A percentile compares a stretch with the other conserved stretches of the same genome.
Conservation (phyloP, 176 grass and related monocot genomes). For the Hordeum marinum region DNA sequence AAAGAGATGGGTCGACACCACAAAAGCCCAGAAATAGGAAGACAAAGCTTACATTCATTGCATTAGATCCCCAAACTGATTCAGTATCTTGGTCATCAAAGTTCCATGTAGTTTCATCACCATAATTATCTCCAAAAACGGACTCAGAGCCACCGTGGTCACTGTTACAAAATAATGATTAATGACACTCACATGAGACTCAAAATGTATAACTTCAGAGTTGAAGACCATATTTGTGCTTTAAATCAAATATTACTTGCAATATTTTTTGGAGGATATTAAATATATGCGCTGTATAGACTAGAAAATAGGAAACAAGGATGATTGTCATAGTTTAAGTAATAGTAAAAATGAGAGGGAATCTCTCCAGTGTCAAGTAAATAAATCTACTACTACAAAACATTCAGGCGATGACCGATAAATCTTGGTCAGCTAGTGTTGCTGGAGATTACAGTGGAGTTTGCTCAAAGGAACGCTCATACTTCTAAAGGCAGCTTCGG, state of each 20-base stretch:
- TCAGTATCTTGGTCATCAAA: conserved; percentile 92
- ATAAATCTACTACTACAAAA: not conserved
- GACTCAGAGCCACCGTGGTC: conserved; percentile 89
- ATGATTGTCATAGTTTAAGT: not conserved
- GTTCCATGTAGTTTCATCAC: conserved; percentile 85
- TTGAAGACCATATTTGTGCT: not conserved
- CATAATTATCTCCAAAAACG: conserved; percentile 80
- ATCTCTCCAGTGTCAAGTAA: not conserved
- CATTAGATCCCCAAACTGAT: conserved; percentile 88
- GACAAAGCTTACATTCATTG: conserved; percentile 45
- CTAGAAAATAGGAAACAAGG: not conserved
- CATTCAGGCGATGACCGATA: not conserved
- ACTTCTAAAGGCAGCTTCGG: not conserved
- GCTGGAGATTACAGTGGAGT: not conserved
- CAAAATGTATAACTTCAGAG: not conserved
- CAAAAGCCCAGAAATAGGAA: conserved; percentile 19
- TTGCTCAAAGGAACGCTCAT: not conserved
- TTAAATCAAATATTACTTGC: conserved; percentile 1
- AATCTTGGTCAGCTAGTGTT: not conserved
- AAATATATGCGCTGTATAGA: not conserved
- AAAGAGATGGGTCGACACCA: not conserved
- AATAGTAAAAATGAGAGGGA: too few species aligned
- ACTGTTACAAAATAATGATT: conserved; percentile 40
- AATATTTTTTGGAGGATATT: not conserved
- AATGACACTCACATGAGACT: not conserved